Base-by-base conservation (phyloP, 208 protist species). In the Acanthamoeba culbertsoni region DNA sequence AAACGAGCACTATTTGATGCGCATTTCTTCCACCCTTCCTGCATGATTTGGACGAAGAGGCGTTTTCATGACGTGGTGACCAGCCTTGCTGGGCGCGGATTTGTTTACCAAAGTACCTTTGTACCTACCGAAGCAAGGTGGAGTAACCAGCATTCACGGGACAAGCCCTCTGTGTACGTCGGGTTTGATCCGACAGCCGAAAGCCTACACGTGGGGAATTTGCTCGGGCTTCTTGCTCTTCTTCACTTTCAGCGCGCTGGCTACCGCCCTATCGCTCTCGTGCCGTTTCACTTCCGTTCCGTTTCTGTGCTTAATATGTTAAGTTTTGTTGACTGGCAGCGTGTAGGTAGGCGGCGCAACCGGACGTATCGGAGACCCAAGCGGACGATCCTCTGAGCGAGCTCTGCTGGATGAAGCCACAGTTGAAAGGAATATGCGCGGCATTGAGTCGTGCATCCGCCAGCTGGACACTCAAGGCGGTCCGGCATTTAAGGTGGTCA, bases 161-260 rank as follows among this genome's bases (percentile, higher is more conserved):
- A n/a, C n/a, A 62, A 51, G 45, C 20, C 8, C 2, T 40, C 68
- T 18, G 40, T 96, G 16, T 97, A 97, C 68, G 73, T 71, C 63
- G 96, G 96, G 6, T 97, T 97, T 93, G 96, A 97, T 71, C 95
- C 96, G 42, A 97, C 96, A 2, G 96, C 96, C 4, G 55, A 84
- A 23, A 82, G 43, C 20, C 91, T 97, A 46, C 96, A 97, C 65
- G 88, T 97, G 8, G 96, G 96, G 23, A 96, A 95, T 86, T 75
- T 97, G 43, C 57, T 96, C 2, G 40, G 45, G 10, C n/a, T 97
- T 5, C 63, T 96, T 33, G 86, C 68, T 23, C 88, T 97, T n/a
- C 45, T 93, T 53, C 93, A 94, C 73, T 96, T 95, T 40, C 77
- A 73, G 35, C 28, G 45, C 10, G 43, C 40, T 18, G 96, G 96